Evolutionary conservation across 2,329 filamentous ascomycete genomes (phyloP).

Genomic region (Cercospora sp.): DNA sequence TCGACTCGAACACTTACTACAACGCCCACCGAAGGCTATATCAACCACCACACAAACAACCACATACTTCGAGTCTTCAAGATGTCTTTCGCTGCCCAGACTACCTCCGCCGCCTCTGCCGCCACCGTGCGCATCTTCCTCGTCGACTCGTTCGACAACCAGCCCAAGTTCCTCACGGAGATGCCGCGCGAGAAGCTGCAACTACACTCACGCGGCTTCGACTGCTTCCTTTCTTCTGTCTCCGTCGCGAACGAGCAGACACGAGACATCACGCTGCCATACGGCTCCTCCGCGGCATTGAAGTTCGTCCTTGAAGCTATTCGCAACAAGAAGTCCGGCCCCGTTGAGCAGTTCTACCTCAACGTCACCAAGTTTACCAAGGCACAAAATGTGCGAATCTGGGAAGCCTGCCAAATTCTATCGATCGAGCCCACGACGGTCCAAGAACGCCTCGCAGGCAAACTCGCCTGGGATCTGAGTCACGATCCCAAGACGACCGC

Average conservation of each 20-base stretch:
- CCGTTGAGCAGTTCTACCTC: not conserved
- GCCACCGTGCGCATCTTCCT: slow-evolving; percentile 3
- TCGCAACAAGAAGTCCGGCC: not conserved
- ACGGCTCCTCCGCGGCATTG: not conserved
- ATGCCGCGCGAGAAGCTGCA: not conserved
- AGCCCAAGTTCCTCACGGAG: not conserved
- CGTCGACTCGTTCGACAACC: not conserved
- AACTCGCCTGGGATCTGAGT: not conserved
- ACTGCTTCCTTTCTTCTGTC: not conserved
- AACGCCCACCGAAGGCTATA: not conserved
- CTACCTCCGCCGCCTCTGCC: not conserved
- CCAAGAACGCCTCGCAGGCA: not conserved
- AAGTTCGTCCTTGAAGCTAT: not conserved
- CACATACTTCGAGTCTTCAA: not conserved
- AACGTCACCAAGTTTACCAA: not conserved
- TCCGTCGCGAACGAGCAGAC: not conserved
- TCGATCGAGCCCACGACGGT: not conserved
- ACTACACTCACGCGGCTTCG: not conserved
- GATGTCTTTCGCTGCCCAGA: not conserved
- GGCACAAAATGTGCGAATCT: not conserved
- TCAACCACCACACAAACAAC: not conserved
- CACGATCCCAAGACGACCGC: slow-evolving; percentile 2
- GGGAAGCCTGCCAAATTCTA: not conserved
- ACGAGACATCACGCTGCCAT: not conserved
- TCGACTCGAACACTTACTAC: not conserved